Base-by-base conservation (phyloP, 805 yeast genomes). In the Wickerhamomyces mucosus region DNA sequence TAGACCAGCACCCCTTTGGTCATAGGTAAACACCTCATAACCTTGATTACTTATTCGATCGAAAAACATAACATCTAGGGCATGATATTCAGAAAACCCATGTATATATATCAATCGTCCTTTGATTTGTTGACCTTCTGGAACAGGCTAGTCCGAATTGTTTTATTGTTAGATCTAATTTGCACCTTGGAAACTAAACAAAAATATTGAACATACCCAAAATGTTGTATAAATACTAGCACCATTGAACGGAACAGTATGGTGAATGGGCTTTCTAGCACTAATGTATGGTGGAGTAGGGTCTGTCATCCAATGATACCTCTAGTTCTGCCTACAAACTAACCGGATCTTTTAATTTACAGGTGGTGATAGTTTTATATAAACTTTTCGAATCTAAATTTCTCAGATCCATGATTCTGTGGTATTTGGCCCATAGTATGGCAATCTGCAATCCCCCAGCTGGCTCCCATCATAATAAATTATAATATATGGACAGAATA, bases 1-100 rank as follows among this genome's bases (percentile, higher is more conserved):
- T 31, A 59, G 65, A 3, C 88, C 88, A 7, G 84, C 72, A 1
- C 92, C 94, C 47, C 88, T 61, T 52, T 80, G 89, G 50, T 76
- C 85, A 51, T 70, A 82, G 46, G 70, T 69, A 49, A 75, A 78
- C 0, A 69, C 61, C 43, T 80, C 86, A 49, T 67, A 78, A 0
- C 89, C 88, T 9, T 41, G 37, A 15, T 47, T 45, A 3, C 69
- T 57, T 33, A 79, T 48, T 5, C 59, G 56, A 43, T 81, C 86
- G 48, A 70, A 67, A 18, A 69, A 45, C 31, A 69, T 67, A 20
- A 60, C 53, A 45, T 75, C 78, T 2, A 71, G 33, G 15, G 50
- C 46, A 10, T 72, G 60, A 34, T 63, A 65, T 43, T 81, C 94
- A 14, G 73, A 68, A 53, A 78, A 81, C 0, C 94, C 94, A 53